These are phyloP conservation scores for Arthrobotrys pseudoclavata DNA, from an alignment of 2,329 filamentous ascomycete species.

Conservation along the genomic window DNA sequence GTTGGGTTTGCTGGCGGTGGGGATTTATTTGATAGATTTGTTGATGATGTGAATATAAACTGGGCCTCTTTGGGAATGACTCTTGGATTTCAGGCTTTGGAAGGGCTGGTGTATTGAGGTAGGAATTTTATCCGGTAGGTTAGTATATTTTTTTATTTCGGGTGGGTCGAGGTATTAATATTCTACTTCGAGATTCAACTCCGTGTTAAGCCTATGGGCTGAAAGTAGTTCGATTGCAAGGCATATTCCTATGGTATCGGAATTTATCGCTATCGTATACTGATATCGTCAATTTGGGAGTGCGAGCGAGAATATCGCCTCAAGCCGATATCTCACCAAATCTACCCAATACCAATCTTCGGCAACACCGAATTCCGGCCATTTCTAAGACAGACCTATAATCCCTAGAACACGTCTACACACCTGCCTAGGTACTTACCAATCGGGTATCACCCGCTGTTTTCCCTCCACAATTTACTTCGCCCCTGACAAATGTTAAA, in stretches of 20 bases:
- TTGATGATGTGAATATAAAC: conserved; percentile 7
- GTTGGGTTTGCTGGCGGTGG: background rate
- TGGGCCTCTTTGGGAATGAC: background rate
- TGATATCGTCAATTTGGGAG: background rate
- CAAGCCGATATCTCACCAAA: background rate
- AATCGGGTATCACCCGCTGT: background rate
- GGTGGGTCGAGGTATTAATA: background rate
- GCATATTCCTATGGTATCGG: background rate
- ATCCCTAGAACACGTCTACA: background rate
- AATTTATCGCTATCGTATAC: background rate
- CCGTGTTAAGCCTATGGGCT: background rate
- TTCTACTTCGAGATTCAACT: background rate
- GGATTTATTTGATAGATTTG: conserved; percentile 12
- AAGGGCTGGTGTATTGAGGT: too few species aligned
- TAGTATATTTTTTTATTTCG: background rate
- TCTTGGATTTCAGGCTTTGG: background rate
- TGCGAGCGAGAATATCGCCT: background rate
- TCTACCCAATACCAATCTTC: background rate
- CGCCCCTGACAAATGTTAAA: conserved; percentile 3
- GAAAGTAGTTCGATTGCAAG: background rate
- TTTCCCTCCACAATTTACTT: background rate
- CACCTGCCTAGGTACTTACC: background rate
- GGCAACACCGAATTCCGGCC: background rate
- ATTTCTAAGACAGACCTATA: background rate
- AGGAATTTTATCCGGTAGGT: background rate